Conservation (phyloP, 176 grass and related monocot genomes). For the Ensete ventricosum region DNA sequence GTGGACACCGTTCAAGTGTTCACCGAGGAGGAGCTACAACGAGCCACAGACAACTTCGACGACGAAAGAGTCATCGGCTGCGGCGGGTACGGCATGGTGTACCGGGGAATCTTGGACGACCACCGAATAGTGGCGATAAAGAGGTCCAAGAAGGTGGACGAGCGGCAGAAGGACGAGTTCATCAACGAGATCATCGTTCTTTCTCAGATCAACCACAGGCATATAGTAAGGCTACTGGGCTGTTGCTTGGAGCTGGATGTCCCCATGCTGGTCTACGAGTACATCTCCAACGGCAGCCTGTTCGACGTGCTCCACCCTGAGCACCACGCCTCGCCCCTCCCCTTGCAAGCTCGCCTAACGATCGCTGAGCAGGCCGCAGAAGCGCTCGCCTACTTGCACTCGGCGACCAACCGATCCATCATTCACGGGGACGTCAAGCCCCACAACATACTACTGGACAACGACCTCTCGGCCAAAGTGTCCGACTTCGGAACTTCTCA, state of each 20-base stretch:
- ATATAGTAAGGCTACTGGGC: not conserved
- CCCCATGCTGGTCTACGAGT: not conserved
- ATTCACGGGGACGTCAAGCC: slow-evolving; percentile 1
- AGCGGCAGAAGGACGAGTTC: not conserved
- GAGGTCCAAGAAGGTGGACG: not conserved
- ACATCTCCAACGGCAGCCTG: not conserved
- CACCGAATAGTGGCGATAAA: not conserved
- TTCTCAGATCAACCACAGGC: not conserved
- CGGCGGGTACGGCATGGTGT: not conserved
- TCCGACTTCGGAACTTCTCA: not conserved
- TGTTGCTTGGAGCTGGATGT: not conserved
- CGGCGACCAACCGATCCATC: not conserved
- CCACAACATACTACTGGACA: not conserved
- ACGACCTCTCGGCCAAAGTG: not conserved
- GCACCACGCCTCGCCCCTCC: not conserved
- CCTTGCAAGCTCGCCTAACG: not conserved
- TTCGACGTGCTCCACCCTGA: not conserved
- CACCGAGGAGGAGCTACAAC: not conserved
- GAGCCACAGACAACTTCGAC: not conserved
- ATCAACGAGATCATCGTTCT: not conserved
- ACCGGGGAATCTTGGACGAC: not conserved
- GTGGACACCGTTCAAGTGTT: not conserved
- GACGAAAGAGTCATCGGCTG: not conserved
- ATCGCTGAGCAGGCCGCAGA: not conserved
- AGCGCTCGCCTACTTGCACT: slow-evolving; percentile 1